Evolutionary conservation across 2,329 filamentous ascomycete species (phyloP).

Genomic region (Xylariaceae sp.): DNA sequence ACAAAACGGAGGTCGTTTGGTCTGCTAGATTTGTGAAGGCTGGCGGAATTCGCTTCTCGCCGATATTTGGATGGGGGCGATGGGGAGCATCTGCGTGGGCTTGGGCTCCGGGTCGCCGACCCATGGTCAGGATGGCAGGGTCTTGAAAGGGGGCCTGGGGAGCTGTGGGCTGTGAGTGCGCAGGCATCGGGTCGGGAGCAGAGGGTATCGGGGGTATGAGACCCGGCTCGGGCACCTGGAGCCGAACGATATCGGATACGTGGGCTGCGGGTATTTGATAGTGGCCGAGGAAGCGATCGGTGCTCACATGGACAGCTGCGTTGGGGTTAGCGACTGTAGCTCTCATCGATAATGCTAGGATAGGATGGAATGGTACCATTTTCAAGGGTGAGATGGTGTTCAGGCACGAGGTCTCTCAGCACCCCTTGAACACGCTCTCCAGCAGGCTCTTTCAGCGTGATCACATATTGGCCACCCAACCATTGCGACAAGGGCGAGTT

Average conservation of each 20-base stretch:
- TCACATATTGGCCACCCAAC: constrained; percentile 16
- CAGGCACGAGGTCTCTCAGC: constrained; percentile 14
- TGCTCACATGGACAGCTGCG: constrained; percentile 12
- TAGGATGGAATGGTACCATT: constrained; percentile 9
- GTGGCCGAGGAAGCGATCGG: constrained; percentile 11
- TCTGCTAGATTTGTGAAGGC: constrained; percentile 17
- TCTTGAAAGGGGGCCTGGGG: constrained; percentile 54
- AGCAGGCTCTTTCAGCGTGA: constrained; percentile 16
- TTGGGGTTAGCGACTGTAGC: not conserved
- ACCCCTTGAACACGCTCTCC: constrained; percentile 16
- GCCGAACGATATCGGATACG: constrained; percentile 19
- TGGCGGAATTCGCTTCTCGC: constrained; percentile 25
- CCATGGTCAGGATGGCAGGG: constrained; percentile 72
- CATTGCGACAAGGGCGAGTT: constrained; percentile 15
- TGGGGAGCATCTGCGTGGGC: constrained; percentile 17
- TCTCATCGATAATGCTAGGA: constrained; percentile 1
- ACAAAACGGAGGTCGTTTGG: constrained; percentile 17
- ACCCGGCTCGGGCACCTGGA: constrained; percentile 3
- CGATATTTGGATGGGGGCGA: constrained; percentile 21
- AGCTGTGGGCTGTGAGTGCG: constrained; percentile 15
- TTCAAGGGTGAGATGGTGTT: constrained; percentile 16
- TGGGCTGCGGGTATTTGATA: constrained; percentile 16
- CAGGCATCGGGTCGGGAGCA: constrained; percentile 15
- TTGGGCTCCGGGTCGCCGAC: constrained; percentile 30
- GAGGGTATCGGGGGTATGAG: not conserved